Evolutionary conservation across 2,329 filamentous ascomycete species (phyloP), one percentile per base, ranked within the genome.

Genomic region (Trichoderma sp.): DNA sequence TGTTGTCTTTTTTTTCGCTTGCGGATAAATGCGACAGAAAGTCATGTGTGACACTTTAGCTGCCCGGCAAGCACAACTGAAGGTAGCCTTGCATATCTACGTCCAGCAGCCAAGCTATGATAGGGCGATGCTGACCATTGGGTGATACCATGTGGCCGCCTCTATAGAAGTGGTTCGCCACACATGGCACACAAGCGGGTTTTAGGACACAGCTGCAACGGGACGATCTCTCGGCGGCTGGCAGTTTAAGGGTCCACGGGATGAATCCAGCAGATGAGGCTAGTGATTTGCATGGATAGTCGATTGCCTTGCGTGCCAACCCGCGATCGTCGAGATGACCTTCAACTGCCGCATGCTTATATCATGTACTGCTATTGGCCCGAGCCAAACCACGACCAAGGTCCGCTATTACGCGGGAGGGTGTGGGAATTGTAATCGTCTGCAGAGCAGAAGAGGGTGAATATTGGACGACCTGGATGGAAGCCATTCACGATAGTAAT

Each of bases 61-160:
- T 35, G 42, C 12, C 25, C 29, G 12, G 15, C 5, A 48, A 22
- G 50, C 63, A 22, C 32, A 27, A 15, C 27, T 35, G 52, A 57
- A 27, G 37, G 39, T 19, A 57, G 52, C 52, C 63, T 65, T 65
- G 63, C 61, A 56, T 54, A 42, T 15, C 19, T 10, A 42, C 29
- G 15, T 34, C 29, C 4, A n/a, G 25, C 19, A 19, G 52, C 52
- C 52, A 22, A 27, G 7, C 27, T 37, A 56, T 27, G 19, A 34
- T 22, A 25, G 52, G 63, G 15, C 12, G 37, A 25, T 37, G 25
- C 15, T 29, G 52, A 37, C 63, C 63, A 57, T 34, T 35, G 37
- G 63, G 9, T 9, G 48, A 25, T 57, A 19, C 63, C 63, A 65
- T 65, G 52, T 57, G 63, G 63, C 54, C 27, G 52, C 25, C 63